Base-by-base conservation (phyloP, 148 eudicot genomes). In the Beta vulgaris region DNA sequence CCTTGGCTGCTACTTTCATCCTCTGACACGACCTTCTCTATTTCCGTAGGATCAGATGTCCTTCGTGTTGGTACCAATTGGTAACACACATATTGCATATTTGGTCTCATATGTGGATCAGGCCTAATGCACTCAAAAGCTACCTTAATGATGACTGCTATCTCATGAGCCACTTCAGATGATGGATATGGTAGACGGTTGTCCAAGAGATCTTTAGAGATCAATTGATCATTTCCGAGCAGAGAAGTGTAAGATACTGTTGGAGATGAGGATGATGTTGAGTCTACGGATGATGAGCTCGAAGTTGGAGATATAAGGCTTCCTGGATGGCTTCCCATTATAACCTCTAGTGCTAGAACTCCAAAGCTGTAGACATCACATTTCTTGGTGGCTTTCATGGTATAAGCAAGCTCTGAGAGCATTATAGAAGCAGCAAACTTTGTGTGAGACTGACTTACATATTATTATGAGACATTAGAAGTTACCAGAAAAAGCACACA, bases 301-400 rank as follows among this genome's bases (percentile, higher is more conserved):
- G 75, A 36, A n/a, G 76, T 49, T 4, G 71, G 25, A 11, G 76
- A 13, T 15, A 84, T 69, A 19, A 76, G 55, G 26, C 77, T 69
- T 18, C 87, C 83, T 8, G 87, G 92, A 76, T 88, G 87, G 66
- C 65, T 80, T 43, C 92, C 88, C 67, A 58, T 60, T 43, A 85
- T 73, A 19, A 86, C 71, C 73, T 86, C 90, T 6, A 88, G 37
- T 46, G 87, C 70, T 19, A 86, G 29, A 31, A 85, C 82, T 63
- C 89, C 90, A 28, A 85, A 88, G 82, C 90, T 86, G 76, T 83
- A 86, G 10, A 88, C 89, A 60, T 86, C 92, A 39, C 88, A 85
- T 26, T 83, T 86, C 44, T 75, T 77, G 12, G 79, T 88, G 46
- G 85, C 80, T 57, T 80, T 79, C 87, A 82, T 82, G 7, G 84